Base-by-base conservation (phyloP, 257 asterid species). In the Henckelia pumila region DNA sequence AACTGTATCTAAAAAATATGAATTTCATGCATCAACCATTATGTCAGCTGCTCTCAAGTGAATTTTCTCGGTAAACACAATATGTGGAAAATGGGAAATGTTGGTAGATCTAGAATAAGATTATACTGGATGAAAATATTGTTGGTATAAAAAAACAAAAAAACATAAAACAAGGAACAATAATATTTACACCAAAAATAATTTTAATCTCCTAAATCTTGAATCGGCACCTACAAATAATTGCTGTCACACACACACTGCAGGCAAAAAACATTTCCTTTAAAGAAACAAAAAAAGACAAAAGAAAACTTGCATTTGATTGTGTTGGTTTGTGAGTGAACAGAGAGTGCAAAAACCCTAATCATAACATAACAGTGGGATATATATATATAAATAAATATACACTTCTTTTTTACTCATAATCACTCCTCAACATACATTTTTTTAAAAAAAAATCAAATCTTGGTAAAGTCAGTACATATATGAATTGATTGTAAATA, bases 291-390 rank as follows among this genome's bases (percentile, higher is more conserved):
- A 53, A 65, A 65, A 79, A 10, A 75, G 81, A 76, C 83, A 77
- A 49, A 63, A 68, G 66, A 58, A 67, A 17, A 26, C 32, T 6
- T 23, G 74, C 62, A 55, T 71, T 62, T 65, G 21, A 50, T 37
- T 67, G 32, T 79, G 87, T 70, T 65, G 78, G 68, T 69, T 69
- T 59, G 75, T 53, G 76, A 71, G 74, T 79, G 78, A 61, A 72
- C 80, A 74, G 71, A 44, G 83, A 16, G 82, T 77, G 82, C 77
- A 29, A 21, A 37, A 68, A 8, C 75, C 56, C 70, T 59, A 76
- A 82, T 82, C 77, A 79, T 82, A 35, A n/a, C 77, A 79, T 82
- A 35, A n/a, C 69, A 63, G 10, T 68, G 29, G 40, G 28, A 55
- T 26, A 26, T 26, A 26, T 26, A 26, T 26, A 3, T 26, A 26